Conservation (phyloP, 345 rosid species). For the Anacardium occidentale region DNA sequence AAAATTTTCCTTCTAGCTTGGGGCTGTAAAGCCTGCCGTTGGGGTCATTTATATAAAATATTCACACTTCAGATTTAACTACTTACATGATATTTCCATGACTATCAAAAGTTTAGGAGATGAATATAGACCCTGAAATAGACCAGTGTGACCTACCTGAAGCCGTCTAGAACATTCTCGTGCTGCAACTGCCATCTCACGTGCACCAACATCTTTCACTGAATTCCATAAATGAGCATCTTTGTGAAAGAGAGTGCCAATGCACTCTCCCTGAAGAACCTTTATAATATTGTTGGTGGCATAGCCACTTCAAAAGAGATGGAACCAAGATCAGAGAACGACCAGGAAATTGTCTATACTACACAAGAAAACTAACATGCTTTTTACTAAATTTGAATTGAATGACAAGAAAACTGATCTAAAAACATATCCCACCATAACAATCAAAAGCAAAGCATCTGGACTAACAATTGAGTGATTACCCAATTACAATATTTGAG, state of each 20-base stretch:
- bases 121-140: background rate
- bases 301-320: slow-evolving; percentile 41
- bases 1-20: slow-evolving; percentile 49
- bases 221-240: slow-evolving; percentile 44
- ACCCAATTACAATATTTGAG: background rate
- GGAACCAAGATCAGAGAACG: slow-evolving; percentile 7
- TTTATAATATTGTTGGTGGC: slow-evolving; percentile 42
- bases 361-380: background rate
- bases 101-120: background rate
- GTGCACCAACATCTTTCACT: slow-evolving; percentile 37
- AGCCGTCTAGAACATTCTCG: slow-evolving; percentile 56
- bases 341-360: slow-evolving; percentile 6
- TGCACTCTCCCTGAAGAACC: slow-evolving; percentile 49
- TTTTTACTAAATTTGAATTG: slow-evolving; percentile 5
- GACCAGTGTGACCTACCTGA: slow-evolving; percentile 37
- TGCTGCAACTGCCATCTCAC: slow-evolving; percentile 58
- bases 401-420: background rate
- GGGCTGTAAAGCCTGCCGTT: slow-evolving; percentile 38
- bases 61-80: background rate
- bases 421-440: background rate
- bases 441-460: background rate
- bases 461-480: background rate
- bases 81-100: background rate
- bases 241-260: slow-evolving; percentile 55
- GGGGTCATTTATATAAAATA: background rate